These are phyloP conservation scores for Chrysanthemum seticuspe DNA, from an alignment of 129 eudicot species.

Conservation along the genomic window DNA sequence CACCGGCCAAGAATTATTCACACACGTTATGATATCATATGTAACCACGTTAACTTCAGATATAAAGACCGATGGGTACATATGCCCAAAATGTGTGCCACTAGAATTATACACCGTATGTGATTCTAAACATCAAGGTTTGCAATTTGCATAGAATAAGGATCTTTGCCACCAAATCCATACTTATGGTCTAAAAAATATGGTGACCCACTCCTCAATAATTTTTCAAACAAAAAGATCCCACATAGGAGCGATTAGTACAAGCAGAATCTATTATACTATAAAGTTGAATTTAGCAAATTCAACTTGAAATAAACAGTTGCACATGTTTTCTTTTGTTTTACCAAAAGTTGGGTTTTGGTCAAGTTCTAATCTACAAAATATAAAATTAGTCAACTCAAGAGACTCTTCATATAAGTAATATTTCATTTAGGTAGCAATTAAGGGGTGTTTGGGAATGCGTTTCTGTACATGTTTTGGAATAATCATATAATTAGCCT, in stretches of 20 bases:
- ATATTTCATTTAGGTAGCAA: too few relatives aligned
- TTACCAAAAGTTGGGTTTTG: neutral
- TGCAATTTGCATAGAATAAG: constrained; percentile 28
- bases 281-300: constrained; percentile 4
- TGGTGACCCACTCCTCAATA: constrained; percentile 43
- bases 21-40: too few relatives aligned
- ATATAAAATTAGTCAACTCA: constrained; percentile 18
- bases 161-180: constrained; percentile 27
- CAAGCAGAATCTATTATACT: neutral
- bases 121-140: too few relatives aligned
- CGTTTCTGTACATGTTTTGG: too few relatives aligned
- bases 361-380: constrained; percentile 17
- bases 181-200: constrained; percentile 29
- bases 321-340: constrained; percentile 11
- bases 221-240: constrained; percentile 29
- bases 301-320: neutral
- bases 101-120: too few relatives aligned
- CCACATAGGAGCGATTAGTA: constrained; percentile 15
- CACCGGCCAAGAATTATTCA: constrained; percentile 3
- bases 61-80: too few relatives aligned
- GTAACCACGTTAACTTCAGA: too few relatives aligned
- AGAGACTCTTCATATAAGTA: constrained; percentile 1
- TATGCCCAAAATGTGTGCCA: too few relatives aligned
- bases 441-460: too few relatives aligned
- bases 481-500: too few relatives aligned